A percentile compares a stretch with the other conserved stretches of the same genome.
phyloP scores from a whole-genome alignment of 176 grass and related monocot species.

The Ananas comosus region DNA sequence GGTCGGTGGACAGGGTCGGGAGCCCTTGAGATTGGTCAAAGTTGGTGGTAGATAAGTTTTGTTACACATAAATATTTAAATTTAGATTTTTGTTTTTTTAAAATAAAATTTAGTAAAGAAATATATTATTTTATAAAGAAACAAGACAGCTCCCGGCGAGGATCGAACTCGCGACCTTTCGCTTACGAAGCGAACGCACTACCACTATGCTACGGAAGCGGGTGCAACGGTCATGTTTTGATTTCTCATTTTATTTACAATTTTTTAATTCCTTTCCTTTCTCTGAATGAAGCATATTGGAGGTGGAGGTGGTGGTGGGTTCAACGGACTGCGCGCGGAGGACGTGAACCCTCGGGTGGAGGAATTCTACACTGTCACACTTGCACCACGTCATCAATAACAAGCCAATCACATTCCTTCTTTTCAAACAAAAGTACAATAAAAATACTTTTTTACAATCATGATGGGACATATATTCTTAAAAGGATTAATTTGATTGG shows the following conservation, averaged over 20 bases:
- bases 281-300: background rate
- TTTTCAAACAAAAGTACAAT: too few relatives aligned
- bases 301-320: background rate
- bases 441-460: too few relatives aligned
- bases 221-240: background rate
- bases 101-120: too few relatives aligned
- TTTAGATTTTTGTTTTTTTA: too few relatives aligned
- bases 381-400: too few relatives aligned
- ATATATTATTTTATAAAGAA: too few relatives aligned
- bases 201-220: constrained; percentile 61
- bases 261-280: background rate
- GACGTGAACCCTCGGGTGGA: constrained; percentile 64
- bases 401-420: too few relatives aligned
- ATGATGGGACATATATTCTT: too few relatives aligned
- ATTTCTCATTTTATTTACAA: background rate
- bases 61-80: constrained; percentile 14
- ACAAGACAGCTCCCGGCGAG: constrained; percentile 52
- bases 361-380: too few relatives aligned
- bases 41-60: background rate
- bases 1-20: too few relatives aligned
- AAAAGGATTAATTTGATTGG: too few relatives aligned
- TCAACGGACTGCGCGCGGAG: constrained; percentile 45
- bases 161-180: constrained; percentile 89
- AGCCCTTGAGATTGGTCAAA: too few relatives aligned
- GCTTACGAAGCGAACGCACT: constrained; percentile 92